These are phyloP conservation scores for Talaromyces sp. DNA, from an alignment of 2,329 filamentous ascomycete genomes.

Conservation along the genomic window DNA sequence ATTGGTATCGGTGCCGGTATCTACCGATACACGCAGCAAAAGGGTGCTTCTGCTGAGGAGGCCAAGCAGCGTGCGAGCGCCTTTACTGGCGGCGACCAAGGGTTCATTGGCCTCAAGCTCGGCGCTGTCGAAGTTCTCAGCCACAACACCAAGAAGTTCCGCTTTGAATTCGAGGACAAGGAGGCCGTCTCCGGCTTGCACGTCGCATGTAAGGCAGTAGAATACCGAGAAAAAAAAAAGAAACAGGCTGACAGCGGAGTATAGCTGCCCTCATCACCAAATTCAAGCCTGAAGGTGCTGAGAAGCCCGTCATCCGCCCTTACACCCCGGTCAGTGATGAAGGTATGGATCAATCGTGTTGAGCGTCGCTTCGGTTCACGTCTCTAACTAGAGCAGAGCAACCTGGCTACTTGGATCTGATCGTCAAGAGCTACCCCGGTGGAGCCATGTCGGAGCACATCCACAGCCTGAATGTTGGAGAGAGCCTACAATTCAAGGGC, in stretches of 20 bases:
- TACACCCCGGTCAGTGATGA: slow-evolving; percentile 93
- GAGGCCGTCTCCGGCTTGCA: slow-evolving; percentile 79
- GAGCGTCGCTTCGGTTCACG: background rate
- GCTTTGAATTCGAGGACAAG: slow-evolving; percentile 78
- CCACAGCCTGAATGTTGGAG: slow-evolving; percentile 74
- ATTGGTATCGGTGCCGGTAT: slow-evolving; percentile 50
- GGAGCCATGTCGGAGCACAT: slow-evolving; percentile 91
- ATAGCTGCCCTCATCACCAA: slow-evolving; percentile 77
- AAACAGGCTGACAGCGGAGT: background rate
- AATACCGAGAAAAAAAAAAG: background rate
- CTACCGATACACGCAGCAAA: slow-evolving; percentile 43
- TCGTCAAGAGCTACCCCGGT: slow-evolving; percentile 86
- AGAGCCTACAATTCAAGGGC: slow-evolving; percentile 87
- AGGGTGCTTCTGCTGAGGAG: slow-evolving; percentile 21
- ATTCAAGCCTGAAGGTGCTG: slow-evolving; percentile 74
- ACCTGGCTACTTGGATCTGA: slow-evolving; percentile 75
- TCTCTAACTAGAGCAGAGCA: slow-evolving; percentile 48
- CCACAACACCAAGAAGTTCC: slow-evolving; percentile 91
- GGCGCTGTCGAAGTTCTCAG: slow-evolving; percentile 74
- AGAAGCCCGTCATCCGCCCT: slow-evolving; percentile 83
- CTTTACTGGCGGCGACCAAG: slow-evolving; percentile 83
- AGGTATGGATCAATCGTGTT: slow-evolving; percentile 40
- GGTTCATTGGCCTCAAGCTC: slow-evolving; percentile 77
- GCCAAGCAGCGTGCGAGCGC: slow-evolving; percentile 42
- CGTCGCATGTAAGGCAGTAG: slow-evolving; percentile 59